Conservation (phyloP, 495 filamentous ascomycete species). For the Parmelia sp. region DNA sequence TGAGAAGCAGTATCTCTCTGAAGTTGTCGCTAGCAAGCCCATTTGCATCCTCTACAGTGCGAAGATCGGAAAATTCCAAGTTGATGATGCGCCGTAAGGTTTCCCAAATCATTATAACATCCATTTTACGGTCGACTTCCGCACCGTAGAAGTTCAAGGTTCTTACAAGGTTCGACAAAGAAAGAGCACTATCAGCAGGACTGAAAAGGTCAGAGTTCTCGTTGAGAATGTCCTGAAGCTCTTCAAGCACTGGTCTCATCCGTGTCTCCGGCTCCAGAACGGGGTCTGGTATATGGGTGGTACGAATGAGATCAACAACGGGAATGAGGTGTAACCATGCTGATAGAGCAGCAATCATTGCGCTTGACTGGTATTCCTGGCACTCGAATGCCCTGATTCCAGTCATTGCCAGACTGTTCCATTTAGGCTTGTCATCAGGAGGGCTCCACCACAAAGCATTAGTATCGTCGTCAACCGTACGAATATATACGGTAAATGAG, state of each 20-base stretch:
- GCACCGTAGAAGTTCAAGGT: slow-evolving; percentile 33
- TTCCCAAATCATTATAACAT: slow-evolving; percentile 33
- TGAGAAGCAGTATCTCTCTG: slow-evolving; percentile 21
- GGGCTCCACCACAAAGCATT: slow-evolving; percentile 58
- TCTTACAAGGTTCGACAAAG: slow-evolving; percentile 10
- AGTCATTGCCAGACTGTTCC: slow-evolving; percentile 64
- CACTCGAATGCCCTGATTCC: slow-evolving; percentile 51
- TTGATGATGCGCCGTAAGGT: slow-evolving; percentile 24
- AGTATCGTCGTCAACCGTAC: slow-evolving; percentile 56
- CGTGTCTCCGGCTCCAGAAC: slow-evolving; percentile 32
- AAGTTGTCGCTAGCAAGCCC: slow-evolving; percentile 12
- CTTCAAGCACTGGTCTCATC: slow-evolving; percentile 32
- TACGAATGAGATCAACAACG: slow-evolving; percentile 50
- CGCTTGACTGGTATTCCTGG: slow-evolving; percentile 44
- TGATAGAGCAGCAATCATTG: slow-evolving; percentile 47
- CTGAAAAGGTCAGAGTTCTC: slow-evolving; percentile 3
- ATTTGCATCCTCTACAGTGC: slow-evolving; percentile 15
- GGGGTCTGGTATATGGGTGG: slow-evolving; percentile 44
- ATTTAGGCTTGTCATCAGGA: slow-evolving; percentile 57
- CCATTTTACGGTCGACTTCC: slow-evolving; percentile 30
- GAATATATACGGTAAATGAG: slow-evolving; percentile 58
- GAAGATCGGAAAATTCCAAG: slow-evolving; percentile 17
- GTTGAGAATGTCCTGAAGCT: slow-evolving; percentile 33
- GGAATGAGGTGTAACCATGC: slow-evolving; percentile 55
- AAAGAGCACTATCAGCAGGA: slow-evolving; percentile 13